These are phyloP conservation scores for Colletotrichum simmondsii DNA, from an alignment of 2,329 filamentous ascomycete genomes.

Conservation along the genomic window DNA sequence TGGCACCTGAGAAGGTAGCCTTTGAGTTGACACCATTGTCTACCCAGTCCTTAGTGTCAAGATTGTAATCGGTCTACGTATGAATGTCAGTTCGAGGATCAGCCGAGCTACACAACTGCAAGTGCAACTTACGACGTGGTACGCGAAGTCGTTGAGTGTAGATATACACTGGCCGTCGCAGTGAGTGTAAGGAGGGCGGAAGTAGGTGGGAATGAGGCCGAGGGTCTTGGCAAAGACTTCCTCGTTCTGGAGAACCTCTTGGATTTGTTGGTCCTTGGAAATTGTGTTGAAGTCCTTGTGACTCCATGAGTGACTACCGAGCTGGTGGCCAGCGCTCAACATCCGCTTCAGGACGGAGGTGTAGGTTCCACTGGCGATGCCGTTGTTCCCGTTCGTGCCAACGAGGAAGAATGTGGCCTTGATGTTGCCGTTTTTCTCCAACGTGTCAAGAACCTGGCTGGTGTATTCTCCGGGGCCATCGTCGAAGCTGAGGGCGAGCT, in stretches of 20 bases:
- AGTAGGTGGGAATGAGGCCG: constrained; percentile 58
- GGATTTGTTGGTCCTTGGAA: constrained; percentile 43
- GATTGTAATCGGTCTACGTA: constrained; percentile 41
- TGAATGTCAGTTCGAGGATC: neutral
- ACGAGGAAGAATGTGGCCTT: constrained; percentile 52
- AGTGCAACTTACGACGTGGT: constrained; percentile 43
- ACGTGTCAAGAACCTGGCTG: constrained; percentile 45
- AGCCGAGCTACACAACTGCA: accelerated
- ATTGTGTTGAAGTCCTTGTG: constrained; percentile 54
- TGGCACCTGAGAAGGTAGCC: constrained; percentile 41
- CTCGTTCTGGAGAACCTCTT: constrained; percentile 58
- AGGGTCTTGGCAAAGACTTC: constrained; percentile 54
- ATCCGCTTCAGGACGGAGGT: constrained; percentile 55
- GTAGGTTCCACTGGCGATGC: constrained; percentile 48
- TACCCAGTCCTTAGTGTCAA: constrained; percentile 46
- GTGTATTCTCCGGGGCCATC: constrained; percentile 50
- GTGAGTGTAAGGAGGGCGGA: constrained; percentile 52
- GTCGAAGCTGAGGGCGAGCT: constrained; percentile 51
- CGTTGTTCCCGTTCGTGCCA: constrained; percentile 45
- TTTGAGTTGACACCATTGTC: constrained; percentile 41
- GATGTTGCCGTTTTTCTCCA: constrained; percentile 44
- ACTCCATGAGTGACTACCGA: constrained; percentile 60
- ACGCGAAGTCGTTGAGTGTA: constrained; percentile 43
- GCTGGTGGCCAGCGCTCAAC: constrained; percentile 56
- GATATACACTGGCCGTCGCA: constrained; percentile 39